Percentiles rank a stretch among this genome's conserved stretches.
Conservation (phyloP, 1,284 basidiomycete genomes). For the Coniophora puteana region DNA sequence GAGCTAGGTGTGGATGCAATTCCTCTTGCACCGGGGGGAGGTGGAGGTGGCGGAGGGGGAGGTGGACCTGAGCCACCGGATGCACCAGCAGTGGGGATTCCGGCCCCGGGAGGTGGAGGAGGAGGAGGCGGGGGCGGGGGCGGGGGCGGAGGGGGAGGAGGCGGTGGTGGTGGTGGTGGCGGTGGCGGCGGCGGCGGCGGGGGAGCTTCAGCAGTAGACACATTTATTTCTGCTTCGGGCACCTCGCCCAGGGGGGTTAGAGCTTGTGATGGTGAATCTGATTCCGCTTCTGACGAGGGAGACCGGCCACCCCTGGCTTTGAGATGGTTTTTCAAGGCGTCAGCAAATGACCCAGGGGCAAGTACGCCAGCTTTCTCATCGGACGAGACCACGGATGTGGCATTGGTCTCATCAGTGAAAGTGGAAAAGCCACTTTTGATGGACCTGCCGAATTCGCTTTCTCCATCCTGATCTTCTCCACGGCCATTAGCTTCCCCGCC, state of each 20-base stretch:
- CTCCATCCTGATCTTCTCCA: conserved; percentile 47
- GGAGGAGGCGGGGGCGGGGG: conserved; percentile 35
- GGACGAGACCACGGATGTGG: conserved; percentile 55
- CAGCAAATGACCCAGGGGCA: conserved; percentile 50
- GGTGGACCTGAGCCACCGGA: conserved; percentile 36
- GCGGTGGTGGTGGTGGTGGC: conserved; percentile 30
- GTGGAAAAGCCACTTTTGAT: conserved; percentile 40
- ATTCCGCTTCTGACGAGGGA: conserved; percentile 19
- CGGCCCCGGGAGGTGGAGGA: conserved; percentile 25
- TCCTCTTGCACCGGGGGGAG: conserved; percentile 41
- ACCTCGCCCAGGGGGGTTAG: conserved; percentile 39
- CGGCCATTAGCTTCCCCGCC: conserved; percentile 35
- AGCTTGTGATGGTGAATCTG: conserved; percentile 8
- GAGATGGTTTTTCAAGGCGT: conserved; percentile 53
- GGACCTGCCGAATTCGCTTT: conserved; percentile 54
- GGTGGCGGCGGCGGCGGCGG: conserved; percentile 22
- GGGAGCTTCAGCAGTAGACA: conserved; percentile 14
- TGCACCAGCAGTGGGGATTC: conserved; percentile 28
- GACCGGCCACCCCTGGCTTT: conserved; percentile 28
- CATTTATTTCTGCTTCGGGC: conserved; percentile 17
- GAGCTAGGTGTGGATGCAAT: conserved; percentile 44
- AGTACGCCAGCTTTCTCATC: conserved; percentile 29
- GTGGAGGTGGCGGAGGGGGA: conserved; percentile 42
- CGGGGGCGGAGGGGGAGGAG: conserved; percentile 27
- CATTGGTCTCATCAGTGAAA: conserved; percentile 44